phyloP scores from a whole-genome alignment of 225 moss, liverwort and hornwort species.

The Marchantia polymorpha region DNA sequence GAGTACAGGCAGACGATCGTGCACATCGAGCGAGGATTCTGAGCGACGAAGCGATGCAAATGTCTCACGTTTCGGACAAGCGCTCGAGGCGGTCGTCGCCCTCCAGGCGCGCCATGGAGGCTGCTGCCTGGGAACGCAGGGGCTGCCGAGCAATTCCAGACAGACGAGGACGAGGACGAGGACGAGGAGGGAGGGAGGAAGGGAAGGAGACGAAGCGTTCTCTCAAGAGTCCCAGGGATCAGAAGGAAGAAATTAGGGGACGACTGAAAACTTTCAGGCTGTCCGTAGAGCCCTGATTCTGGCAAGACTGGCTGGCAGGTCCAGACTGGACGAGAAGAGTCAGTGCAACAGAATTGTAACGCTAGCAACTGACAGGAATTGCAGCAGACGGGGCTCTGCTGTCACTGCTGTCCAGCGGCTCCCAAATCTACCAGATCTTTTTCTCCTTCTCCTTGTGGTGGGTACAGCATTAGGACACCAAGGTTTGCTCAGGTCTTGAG shows the following conservation, averaged over 20 bases:
- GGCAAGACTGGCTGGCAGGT: background rate
- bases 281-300: background rate
- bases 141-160: background rate
- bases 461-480: too few species aligned
- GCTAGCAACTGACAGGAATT: background rate
- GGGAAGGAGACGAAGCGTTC: background rate
- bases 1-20: background rate
- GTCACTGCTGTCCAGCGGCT: too few species aligned
- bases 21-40: background rate
- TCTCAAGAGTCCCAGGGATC: background rate
- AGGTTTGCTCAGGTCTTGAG: too few species aligned
- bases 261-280: background rate
- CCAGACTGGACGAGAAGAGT: background rate
- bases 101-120: background rate
- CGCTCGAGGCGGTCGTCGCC: background rate
- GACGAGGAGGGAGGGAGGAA: too few species aligned
- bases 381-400: too few species aligned
- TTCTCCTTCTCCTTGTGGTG: too few species aligned
- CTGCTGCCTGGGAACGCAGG: background rate
- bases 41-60: background rate
- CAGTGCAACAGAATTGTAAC: slow-evolving; percentile 5
- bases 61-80: background rate
- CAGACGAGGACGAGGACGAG: too few species aligned
- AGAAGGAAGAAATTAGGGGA: background rate
- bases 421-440: too few species aligned